Evolutionary conservation across 1,139 yeast genomes (phyloP).

Genomic region (Scheffersomyces titani): DNA sequence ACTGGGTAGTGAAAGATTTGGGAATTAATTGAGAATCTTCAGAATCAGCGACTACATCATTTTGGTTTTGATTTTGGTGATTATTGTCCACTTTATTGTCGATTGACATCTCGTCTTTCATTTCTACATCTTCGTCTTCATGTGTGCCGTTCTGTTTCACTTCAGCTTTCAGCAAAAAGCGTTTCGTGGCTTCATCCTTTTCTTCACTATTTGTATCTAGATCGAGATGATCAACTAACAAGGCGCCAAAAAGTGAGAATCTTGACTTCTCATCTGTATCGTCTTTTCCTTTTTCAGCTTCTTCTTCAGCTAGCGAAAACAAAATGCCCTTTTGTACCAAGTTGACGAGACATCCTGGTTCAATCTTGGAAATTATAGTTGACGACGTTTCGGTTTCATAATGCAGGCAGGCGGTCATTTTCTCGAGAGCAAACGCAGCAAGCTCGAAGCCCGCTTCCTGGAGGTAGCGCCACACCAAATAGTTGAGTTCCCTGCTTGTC

Average conservation of each 20-base stretch:
- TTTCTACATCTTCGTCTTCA: slow-evolving; percentile 15
- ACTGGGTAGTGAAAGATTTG: slow-evolving; percentile 20
- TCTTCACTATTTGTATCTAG: slow-evolving; percentile 1
- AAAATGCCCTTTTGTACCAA: slow-evolving; percentile 85
- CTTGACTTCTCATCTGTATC: slow-evolving; percentile 14
- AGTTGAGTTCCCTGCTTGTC: slow-evolving; percentile 83
- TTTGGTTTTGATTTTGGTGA: slow-evolving; percentile 4
- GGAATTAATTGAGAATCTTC: background rate
- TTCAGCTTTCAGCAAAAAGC: slow-evolving; percentile 20
- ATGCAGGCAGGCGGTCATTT: slow-evolving; percentile 64
- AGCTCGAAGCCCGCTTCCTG: slow-evolving; percentile 86
- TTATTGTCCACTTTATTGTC: background rate
- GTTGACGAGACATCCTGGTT: slow-evolving; percentile 75
- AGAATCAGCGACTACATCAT: background rate
- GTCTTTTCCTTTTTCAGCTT: slow-evolving; percentile 14
- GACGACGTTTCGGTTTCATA: slow-evolving; percentile 53
- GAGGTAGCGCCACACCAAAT: slow-evolving; percentile 88
- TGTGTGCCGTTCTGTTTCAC: slow-evolving; percentile 9
- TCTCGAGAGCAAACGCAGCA: slow-evolving; percentile 79
- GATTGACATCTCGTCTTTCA: slow-evolving; percentile 12
- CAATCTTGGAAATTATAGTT: slow-evolving; percentile 48
- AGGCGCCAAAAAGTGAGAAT: slow-evolving; percentile 32
- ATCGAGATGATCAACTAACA: slow-evolving; percentile 17
- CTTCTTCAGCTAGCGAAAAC: slow-evolving; percentile 46
- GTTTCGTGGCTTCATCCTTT: slow-evolving; percentile 1